Base-by-base conservation (phyloP, 1,284 basidiomycete species). In the Retiboletus flavoniger region DNA sequence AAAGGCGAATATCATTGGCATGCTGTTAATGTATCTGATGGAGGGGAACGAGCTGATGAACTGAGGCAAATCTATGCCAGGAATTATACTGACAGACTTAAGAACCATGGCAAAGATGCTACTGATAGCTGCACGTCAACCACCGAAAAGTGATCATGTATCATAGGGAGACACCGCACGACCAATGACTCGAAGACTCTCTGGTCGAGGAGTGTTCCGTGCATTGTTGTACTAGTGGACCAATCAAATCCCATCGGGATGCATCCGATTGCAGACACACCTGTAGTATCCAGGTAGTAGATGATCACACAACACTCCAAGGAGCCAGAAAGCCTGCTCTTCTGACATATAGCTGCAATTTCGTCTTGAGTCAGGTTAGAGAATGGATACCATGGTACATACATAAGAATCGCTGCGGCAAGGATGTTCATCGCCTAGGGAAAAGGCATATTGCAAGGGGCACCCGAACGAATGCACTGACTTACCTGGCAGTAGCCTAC, bases 1-100 rank as follows among this genome's bases (percentile, higher is more conserved):
- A 79, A 98, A 99, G 0, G 97, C 96, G 68, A 99, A 99, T 45
- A 99, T 89, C 85, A 99, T 91, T 0, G 97, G 97, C 94, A 99
- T 98, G 64, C 93, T 96, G 75, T 98, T 98, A 75, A 99, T 98
- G 72, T 87, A 95, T 60, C 93, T 91, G 51, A 8, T 36, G 56
- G 34, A 54, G 26, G 51, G 47, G 35, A 35, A 45, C 55, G 7
- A 65, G 47, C 9, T 35, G 13, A 32, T 24, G 45, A 36, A 35
- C 44, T 3, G 28, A 45, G 21, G 34, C 36, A 16, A 19, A 28
- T 39, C 8, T n/a, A 46, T 7, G 17, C n/a, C 19, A 48, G 47
- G 7, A 17, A 48, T 31, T 14, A 17, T 40, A 66, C 87, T 59
- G 71, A 95, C 85, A 96, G 75, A 68, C 92, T 94, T 63, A 99